Conservation (phyloP, 345 rosid genomes). For the Melaleuca quinquenervia region DNA sequence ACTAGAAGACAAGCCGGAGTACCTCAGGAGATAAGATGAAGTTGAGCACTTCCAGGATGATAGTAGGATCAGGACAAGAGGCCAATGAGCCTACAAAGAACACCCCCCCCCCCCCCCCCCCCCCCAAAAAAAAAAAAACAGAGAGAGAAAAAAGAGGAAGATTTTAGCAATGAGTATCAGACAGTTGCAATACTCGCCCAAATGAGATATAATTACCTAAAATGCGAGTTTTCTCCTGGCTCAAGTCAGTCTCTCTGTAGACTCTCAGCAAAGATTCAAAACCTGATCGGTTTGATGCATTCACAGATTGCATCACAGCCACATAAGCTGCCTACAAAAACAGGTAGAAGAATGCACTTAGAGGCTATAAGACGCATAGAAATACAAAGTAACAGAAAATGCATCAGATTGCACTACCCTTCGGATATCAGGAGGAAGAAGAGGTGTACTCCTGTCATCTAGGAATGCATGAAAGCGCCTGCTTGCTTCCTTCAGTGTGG, state of each 20-base stretch:
- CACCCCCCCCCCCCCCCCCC: no score
- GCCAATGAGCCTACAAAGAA: slow-evolving; percentile 54
- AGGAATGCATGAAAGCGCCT: slow-evolving; percentile 66
- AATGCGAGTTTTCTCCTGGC: slow-evolving; percentile 95
- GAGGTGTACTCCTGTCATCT: slow-evolving; percentile 67
- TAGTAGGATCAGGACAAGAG: slow-evolving; percentile 49
- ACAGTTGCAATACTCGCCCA: not conserved
- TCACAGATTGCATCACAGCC: slow-evolving; percentile 76
- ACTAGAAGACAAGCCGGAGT: not conserved
- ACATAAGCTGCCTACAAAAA: slow-evolving; percentile 74
- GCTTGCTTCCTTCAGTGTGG: slow-evolving; percentile 53
- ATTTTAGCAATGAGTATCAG: not conserved
- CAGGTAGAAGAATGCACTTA: not conserved
- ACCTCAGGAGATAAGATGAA: slow-evolving; percentile 77
- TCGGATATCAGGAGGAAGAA: slow-evolving; percentile 84
- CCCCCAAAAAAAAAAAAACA: no score
- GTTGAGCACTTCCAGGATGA: slow-evolving; percentile 64
- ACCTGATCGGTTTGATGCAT: slow-evolving; percentile 44
- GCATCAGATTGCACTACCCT: slow-evolving; percentile 27
- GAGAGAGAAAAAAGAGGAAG: not conserved
- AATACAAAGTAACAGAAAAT: not conserved
- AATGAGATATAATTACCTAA: slow-evolving; percentile 29
- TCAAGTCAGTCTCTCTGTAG: slow-evolving; percentile 87
- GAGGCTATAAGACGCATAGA: not conserved
- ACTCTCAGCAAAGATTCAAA: slow-evolving; percentile 71